Base-by-base conservation (phyloP, 495 filamentous ascomycete genomes). In the Penicillium nucicola region DNA sequence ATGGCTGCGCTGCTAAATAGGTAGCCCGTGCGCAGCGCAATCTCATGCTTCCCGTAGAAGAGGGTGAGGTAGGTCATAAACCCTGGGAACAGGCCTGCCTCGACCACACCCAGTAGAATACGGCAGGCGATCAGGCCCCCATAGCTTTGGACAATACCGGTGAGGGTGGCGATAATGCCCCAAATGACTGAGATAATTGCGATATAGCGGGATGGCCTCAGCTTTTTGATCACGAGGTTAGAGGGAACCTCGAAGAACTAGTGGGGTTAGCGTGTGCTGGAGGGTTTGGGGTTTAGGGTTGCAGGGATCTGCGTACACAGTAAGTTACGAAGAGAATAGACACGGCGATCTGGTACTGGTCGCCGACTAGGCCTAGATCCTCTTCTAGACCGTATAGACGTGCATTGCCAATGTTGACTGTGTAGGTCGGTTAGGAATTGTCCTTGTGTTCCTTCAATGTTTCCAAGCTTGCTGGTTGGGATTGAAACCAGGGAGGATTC, bases 351-450 rank as follows among this genome's bases (percentile, higher is more conserved):
- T 90, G 83, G 64, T 84, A 90, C 62, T 89, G 80, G 45, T 85
- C 76, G 13, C 79, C 77, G 6, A 69, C 62, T 38, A 89, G 61
- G 1, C 76, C 71, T 7, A 92, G 72, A 51, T 90, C 87, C 42
- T 78, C 70, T 67, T 88, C 85, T 42, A 92, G 47, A 7, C 74
- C 72, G 55, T 89, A 90, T 22, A 91, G 68, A 8, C 84, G 72
- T 10, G 86, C 84, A 69, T 89, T 89, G 48, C 87, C 87, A 52
- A 92, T 91, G 58, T 90, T 90, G 18, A 90, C 86, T 72, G 54
- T 72, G 78, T 38, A 32, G 25, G 40, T 52, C 33, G 45, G 25
- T 28, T 28, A 28, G 25, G 7, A 28, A 28, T 28, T 28, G 25
- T 0, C 25, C 25, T 25, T 48, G 28, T 40, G 46, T 2, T 22